A percentile compares a stretch with the other conserved stretches of the same genome.
phyloP scores from a whole-genome alignment of 768 basidiomycete species.

The Lentinula aciculospora region DNA sequence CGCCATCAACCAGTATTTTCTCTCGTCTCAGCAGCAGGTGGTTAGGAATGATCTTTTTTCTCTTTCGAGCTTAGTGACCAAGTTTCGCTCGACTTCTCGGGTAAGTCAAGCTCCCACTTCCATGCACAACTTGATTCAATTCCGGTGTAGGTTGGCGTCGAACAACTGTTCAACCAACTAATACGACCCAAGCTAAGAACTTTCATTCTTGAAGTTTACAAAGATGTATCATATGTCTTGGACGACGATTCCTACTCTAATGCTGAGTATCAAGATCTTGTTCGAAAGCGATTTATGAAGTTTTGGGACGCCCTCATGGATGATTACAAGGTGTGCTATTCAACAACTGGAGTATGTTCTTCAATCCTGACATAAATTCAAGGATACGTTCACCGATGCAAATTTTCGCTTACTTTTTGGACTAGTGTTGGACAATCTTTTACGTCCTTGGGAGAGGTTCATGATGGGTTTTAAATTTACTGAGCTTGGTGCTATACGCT shows the following conservation, averaged over 20 bases:
- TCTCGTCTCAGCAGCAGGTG: slow-evolving; percentile 44
- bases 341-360: background rate
- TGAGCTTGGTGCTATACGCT: slow-evolving; percentile 93
- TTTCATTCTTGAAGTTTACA: slow-evolving; percentile 83
- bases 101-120: slow-evolving; percentile 32
- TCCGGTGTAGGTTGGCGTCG: slow-evolving; percentile 62
- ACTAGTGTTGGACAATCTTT: slow-evolving; percentile 77
- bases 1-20: slow-evolving; percentile 61
- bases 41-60: slow-evolving; percentile 44
- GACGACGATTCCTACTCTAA: slow-evolving; percentile 84
- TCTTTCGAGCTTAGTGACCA: slow-evolving; percentile 49
- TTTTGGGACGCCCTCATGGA: slow-evolving; percentile 83
- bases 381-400: slow-evolving; percentile 84
- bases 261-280: slow-evolving; percentile 81
- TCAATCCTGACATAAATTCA: slow-evolving; percentile 2
- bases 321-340: slow-evolving; percentile 68
- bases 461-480: slow-evolving; percentile 77
- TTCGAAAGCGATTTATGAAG: slow-evolving; percentile 87
- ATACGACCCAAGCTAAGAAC: slow-evolving; percentile 83
- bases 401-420: slow-evolving; percentile 88
- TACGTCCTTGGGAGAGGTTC: slow-evolving; percentile 95
- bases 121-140: background rate
- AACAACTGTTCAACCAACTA: slow-evolving; percentile 94
- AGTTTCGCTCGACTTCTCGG: slow-evolving; percentile 69
- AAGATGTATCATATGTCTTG: slow-evolving; percentile 80